Evolutionary conservation across 768 basidiomycete genomes (phyloP).

Genomic region (Russula sp.): DNA sequence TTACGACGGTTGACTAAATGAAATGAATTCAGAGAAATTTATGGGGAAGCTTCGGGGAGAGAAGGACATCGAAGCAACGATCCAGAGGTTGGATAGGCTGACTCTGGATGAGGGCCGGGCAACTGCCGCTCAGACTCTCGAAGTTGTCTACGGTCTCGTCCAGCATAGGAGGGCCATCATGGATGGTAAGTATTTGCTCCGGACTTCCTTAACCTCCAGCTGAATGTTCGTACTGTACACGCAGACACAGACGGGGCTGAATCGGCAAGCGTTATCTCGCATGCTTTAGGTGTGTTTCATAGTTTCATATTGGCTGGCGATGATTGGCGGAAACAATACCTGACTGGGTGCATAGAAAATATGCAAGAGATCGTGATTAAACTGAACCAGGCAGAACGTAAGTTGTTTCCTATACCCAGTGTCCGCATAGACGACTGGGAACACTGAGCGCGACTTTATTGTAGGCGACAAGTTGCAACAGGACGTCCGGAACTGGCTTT

Average conservation of each 20-base stretch:
- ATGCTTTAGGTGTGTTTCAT: not conserved
- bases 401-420: not conserved
- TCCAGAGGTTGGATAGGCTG: slow-evolving; percentile 4
- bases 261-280: not conserved
- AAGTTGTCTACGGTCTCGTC: slow-evolving; percentile 6
- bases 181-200: not conserved
- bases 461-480: slow-evolving; percentile 5
- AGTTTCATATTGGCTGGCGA: not conserved
- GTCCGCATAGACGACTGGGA: not conserved
- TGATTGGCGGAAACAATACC: not conserved
- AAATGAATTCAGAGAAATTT: slow-evolving; percentile 11
- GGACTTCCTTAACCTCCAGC: not conserved
- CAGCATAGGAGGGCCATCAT: slow-evolving; percentile 5
- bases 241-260: not conserved
- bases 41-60: slow-evolving; percentile 12
- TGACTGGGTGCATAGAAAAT: not conserved
- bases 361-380: not conserved
- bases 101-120: slow-evolving; percentile 6
- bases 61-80: slow-evolving; percentile 1
- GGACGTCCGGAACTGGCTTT: slow-evolving; percentile 5
- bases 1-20: not conserved
- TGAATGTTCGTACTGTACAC: not conserved
- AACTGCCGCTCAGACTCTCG: slow-evolving; percentile 3
- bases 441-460: not conserved
- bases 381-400: not conserved